Conservation (phyloP, 768 basidiomycete species). For the Trametes elegans region DNA sequence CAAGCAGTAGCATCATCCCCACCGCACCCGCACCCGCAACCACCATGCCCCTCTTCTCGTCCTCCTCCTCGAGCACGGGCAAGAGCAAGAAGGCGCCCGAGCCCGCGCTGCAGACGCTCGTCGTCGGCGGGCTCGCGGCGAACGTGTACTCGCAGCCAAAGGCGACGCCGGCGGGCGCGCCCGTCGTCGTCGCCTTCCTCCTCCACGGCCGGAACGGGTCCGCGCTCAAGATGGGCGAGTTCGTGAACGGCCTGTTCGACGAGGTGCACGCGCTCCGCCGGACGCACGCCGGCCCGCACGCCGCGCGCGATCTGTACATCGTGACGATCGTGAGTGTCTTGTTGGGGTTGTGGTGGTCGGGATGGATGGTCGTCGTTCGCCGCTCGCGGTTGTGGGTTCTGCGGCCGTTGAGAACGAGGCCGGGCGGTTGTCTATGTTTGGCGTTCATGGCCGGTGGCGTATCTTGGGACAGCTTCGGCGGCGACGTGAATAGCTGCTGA, state of each 20-base stretch:
- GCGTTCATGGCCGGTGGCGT: too few relatives aligned
- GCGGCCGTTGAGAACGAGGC: too few relatives aligned
- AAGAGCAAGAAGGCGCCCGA: conserved; percentile 24
- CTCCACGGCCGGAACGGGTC: conserved; percentile 46
- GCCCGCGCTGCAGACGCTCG: conserved; percentile 19
- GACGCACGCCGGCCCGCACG: conserved; percentile 9
- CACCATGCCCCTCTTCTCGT: not conserved
- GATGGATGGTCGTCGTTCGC: too few relatives aligned
- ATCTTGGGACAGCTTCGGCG: too few relatives aligned
- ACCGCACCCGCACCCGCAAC: not conserved
- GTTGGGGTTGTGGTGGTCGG: too few relatives aligned
- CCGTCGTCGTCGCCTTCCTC: conserved; percentile 40
- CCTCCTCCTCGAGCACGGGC: too few relatives aligned
- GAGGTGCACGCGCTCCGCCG: conserved; percentile 11
- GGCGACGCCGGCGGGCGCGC: conserved; percentile 12
- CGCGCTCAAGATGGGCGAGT: conserved; percentile 29
- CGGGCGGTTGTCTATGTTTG: too few relatives aligned
- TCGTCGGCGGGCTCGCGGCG: conserved; percentile 30
- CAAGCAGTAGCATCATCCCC: too few relatives aligned
- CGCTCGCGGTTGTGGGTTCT: too few relatives aligned
- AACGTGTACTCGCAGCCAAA: conserved; percentile 27
- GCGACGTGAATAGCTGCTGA: not conserved
- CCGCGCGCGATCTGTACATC: conserved; percentile 41
- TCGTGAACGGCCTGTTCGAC: conserved; percentile 25
- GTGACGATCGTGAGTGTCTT: conserved; percentile 47